Base-by-base conservation (phyloP, 345 rosid species). In the Pistacia vera region DNA sequence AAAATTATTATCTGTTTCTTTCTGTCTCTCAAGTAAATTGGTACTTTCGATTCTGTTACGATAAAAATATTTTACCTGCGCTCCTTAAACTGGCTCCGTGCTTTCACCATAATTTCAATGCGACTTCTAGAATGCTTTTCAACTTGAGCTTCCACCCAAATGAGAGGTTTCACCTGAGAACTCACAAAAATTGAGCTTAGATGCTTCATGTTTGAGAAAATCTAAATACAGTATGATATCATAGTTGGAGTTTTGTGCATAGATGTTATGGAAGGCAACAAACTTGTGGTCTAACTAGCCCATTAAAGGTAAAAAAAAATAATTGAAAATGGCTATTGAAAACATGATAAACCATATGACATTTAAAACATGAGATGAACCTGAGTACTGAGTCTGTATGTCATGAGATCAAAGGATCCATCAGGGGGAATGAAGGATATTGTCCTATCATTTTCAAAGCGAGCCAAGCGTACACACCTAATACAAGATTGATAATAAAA, bases 381-480 rank as follows among this genome's bases (percentile, higher is more conserved):
- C 95, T 90, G 95, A 44, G 95, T 89, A 73, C 87, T 89, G 74
- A 90, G 90, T 82, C 95, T 86, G 74, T 90, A 90, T 44, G 95
- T 90, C 95, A 90, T 90, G 55, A 90, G 79, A 85, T 90, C 95
- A 83, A 90, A 90, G 75, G 92, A 65, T 36, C 95, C 95, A 81
- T 90, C 95, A 63, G 95, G 95, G 25, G 95, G 95, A 78, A 90
- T 86, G 81, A 90, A 90, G 10, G 95, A 90, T 77, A 90, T 90
- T 35, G 95, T 90, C 78, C 95, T 79, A 67, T 90, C 95, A 66
- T 89, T 90, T 78, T 90, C 95, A 78, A 90, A 90, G 73, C 92
- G 91, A 41, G 95, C 92, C 84, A 92, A 73, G 44, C 97, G 97
- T 70, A 92, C 97, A 81, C 97, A 92, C 84, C 97, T 92, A 65